Percentiles rank a stretch among this genome's conserved stretches.
phyloP scores from a whole-genome alignment of 768 basidiomycete genomes.

The Kwoniella pini region DNA sequence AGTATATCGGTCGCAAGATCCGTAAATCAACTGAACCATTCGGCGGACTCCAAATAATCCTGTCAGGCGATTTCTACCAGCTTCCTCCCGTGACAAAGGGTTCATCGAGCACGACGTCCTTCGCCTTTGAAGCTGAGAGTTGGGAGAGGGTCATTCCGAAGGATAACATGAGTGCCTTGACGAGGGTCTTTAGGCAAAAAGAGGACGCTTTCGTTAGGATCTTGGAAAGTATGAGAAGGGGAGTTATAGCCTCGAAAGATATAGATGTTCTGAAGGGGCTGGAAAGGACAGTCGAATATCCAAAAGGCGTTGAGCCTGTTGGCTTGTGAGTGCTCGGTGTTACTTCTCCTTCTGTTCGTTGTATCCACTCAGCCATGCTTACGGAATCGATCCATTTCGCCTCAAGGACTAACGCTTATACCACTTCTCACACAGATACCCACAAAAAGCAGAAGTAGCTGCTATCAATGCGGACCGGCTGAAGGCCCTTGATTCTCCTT shows the following conservation, averaged over 20 bases:
- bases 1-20: constrained; percentile 48
- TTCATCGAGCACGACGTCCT: constrained; percentile 16
- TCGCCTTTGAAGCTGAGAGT: constrained; percentile 52
- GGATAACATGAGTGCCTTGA: constrained; percentile 40
- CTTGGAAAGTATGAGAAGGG: constrained; percentile 52
- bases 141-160: constrained; percentile 45
- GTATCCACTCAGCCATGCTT: neutral
- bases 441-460: constrained; percentile 36
- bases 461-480: constrained; percentile 35
- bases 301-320: constrained; percentile 46
- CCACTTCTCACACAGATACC: constrained; percentile 25
- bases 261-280: constrained; percentile 28
- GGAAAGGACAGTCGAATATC: constrained; percentile 31
- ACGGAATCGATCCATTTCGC: constrained; percentile 7
- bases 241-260: constrained; percentile 31
- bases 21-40: constrained; percentile 46
- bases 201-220: constrained; percentile 49
- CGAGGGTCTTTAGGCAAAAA: constrained; percentile 52
- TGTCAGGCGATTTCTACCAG: constrained; percentile 57
- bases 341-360: neutral
- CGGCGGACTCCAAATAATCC: constrained; percentile 53
- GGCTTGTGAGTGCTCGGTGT: constrained; percentile 27
- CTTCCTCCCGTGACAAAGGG: constrained; percentile 53
- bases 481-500: constrained; percentile 18
- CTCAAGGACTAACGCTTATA: too few relatives aligned